These are phyloP conservation scores for Fomitopsis serialis DNA, from an alignment of 768 basidiomycete genomes.

Conservation along the genomic window DNA sequence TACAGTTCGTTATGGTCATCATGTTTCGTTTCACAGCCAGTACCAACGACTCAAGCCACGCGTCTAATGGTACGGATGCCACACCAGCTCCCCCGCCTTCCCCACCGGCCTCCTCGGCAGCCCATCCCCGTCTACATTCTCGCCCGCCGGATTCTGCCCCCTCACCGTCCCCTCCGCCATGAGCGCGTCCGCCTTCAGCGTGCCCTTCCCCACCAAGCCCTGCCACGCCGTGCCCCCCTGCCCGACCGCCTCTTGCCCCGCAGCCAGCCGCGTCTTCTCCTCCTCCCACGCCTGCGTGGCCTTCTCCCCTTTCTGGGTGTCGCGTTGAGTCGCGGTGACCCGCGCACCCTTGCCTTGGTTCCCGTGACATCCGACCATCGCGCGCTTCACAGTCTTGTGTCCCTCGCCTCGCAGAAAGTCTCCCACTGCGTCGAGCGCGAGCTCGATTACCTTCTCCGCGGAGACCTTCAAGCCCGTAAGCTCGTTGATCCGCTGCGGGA, in stretches of 20 bases:
- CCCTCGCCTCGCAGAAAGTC: slow-evolving; percentile 16
- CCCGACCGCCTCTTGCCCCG: background rate
- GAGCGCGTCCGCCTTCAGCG: background rate
- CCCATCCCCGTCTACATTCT: slow-evolving; percentile 5
- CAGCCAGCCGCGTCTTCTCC: background rate
- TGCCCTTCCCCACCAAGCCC: slow-evolving; percentile 1
- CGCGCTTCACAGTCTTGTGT: slow-evolving; percentile 6
- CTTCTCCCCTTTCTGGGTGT: background rate
- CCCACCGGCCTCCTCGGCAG: slow-evolving; percentile 9
- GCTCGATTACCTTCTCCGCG: slow-evolving; percentile 12
- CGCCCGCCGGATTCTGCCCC: slow-evolving; percentile 1
- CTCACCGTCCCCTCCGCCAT: background rate
- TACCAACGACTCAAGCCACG: background rate
- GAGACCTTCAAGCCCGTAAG: slow-evolving; percentile 22
- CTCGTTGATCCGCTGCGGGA: slow-evolving; percentile 24
- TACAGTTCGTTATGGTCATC: background rate
- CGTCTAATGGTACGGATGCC: slow-evolving; percentile 2
- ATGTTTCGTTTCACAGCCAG: background rate
- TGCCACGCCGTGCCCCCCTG: background rate
- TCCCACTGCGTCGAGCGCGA: slow-evolving; percentile 15
- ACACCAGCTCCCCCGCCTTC: slow-evolving; percentile 12
- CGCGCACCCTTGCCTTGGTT: slow-evolving; percentile 4
- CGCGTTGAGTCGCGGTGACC: background rate
- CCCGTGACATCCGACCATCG: slow-evolving; percentile 3
- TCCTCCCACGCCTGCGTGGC: background rate